Evolutionary conservation across 371 early-diverging fungal genomes (phyloP).

Genomic region (Mortierella sp.): DNA sequence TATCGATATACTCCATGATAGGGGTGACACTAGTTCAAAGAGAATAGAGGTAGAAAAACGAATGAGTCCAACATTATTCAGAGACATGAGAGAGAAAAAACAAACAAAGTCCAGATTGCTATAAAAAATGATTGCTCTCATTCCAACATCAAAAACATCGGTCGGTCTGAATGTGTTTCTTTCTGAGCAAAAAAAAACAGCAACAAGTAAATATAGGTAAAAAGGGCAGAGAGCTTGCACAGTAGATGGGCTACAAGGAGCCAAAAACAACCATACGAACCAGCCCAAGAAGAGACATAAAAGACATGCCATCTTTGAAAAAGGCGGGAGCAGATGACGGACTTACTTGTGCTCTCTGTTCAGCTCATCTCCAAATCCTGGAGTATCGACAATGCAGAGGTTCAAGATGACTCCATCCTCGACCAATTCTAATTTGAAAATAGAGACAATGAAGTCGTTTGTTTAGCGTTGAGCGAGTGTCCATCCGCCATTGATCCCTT

Average conservation of each 20-base stretch:
- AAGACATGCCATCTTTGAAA: conserved; percentile 46
- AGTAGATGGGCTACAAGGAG: conserved; percentile 1
- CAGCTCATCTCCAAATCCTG: conserved; percentile 94
- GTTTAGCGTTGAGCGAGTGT: neutral
- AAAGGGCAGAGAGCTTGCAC: conserved; percentile 2
- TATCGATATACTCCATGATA: conserved; percentile 92
- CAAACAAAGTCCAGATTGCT: conserved; percentile 7
- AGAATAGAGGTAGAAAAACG: neutral
- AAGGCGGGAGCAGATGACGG: conserved; percentile 39
- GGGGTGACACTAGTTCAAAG: conserved; percentile 70
- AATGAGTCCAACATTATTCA: conserved; percentile 11
- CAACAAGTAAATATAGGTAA: conserved; percentile 42
- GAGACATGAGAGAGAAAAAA: conserved; percentile 5
- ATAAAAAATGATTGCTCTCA: conserved; percentile 15
- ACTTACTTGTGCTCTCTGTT: conserved; percentile 84
- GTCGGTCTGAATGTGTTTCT: neutral
- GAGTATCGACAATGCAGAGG: conserved; percentile 94
- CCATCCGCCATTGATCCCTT: neutral
- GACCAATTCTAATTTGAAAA: conserved; percentile 80
- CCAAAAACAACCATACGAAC: neutral
- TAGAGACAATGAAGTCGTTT: neutral
- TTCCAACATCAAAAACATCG: conserved; percentile 6
- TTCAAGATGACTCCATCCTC: conserved; percentile 95
- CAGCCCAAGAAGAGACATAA: conserved; percentile 53
- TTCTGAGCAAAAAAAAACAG: conserved; percentile 20